Conservation (phyloP, 495 filamentous ascomycete species). For the Aspergillus conjunctus region DNA sequence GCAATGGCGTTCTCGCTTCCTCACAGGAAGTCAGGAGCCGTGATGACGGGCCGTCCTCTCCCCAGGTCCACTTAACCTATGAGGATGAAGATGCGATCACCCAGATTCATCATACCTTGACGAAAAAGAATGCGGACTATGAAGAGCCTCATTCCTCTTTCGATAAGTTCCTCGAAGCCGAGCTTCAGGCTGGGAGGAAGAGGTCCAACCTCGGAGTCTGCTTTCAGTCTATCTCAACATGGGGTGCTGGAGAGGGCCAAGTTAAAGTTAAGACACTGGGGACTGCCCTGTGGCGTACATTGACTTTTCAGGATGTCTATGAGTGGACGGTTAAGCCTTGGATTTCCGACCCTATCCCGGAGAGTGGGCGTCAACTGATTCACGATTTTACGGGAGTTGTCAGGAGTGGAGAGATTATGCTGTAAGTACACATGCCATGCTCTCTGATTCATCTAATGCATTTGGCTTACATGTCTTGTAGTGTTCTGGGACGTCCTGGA, state of each 20-base stretch:
- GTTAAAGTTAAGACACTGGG: conserved; percentile 37
- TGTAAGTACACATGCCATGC: conserved; percentile 40
- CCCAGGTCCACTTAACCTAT: conserved; percentile 35
- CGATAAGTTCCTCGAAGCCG: conserved; percentile 41
- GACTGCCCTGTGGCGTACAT: conserved; percentile 39
- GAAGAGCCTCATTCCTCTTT: conserved; percentile 41
- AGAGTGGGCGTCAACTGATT: conserved; percentile 37
- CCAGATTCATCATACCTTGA: conserved; percentile 40
- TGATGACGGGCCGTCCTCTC: conserved; percentile 25
- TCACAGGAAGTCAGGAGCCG: conserved; percentile 23
- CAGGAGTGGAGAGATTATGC: conserved; percentile 71
- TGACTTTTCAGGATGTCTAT: conserved; percentile 41
- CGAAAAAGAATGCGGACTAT: conserved; percentile 32
- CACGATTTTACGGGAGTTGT: conserved; percentile 70
- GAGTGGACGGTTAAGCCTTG: conserved; percentile 44
- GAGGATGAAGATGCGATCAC: conserved; percentile 40
- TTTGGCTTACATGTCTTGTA: conserved; percentile 10
- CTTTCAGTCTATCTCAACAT: conserved; percentile 42
- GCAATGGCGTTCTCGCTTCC: conserved; percentile 26
- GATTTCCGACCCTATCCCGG: conserved; percentile 32
- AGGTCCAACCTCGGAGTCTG: conserved; percentile 39
- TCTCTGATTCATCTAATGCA: not conserved
- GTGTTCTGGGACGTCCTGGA: conserved; percentile 80
- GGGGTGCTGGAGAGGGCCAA: conserved; percentile 38
- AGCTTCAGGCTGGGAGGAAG: conserved; percentile 37